Evolutionary conservation across 108 stramenopile species (phyloP), one percentile per base, ranked within the genome.

Genomic region (Nitzschia palea): DNA sequence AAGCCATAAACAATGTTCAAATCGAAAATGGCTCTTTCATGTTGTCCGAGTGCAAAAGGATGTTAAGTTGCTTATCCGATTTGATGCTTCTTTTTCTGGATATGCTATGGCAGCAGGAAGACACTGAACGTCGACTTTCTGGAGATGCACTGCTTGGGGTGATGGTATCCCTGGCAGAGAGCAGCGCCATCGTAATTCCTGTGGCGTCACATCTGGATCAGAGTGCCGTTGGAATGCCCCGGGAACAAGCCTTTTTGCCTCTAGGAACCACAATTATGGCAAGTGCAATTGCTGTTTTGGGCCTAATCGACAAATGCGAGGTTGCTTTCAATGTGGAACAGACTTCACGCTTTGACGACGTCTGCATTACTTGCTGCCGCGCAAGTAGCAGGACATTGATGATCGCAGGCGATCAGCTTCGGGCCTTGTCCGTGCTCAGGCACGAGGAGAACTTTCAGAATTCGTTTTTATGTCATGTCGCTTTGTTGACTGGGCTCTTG

Each of bases 61-160:
- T 74, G 73, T 32, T 54, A 3, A 40, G 30, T 14, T 37, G 14
- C 26, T 56, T 67, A 20, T 28, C 63, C 36, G 65, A 67, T 14
- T 23, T 67, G 6, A 20, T 74, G 1, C 65, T 67, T 9, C 61
- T 55, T 51, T 51, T 53, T 15, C 28, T 74, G 26, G 65, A 74
- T 15, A 67, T 67, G 29, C 57, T 30, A 9, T n/a, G 22, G 18
- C 35, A 59, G 33, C 8, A 59, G 12, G 6, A 15, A 25, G 32
- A 5, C 2, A 8, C 18, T 14, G 23, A 18, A 2, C 8, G 3
- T 1, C 0, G 17, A 12, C 34, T 35, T 8, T 28, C 44, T 33
- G 10, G 1, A 3, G 52, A 65, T 3, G 20, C 34, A 9, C 14
- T 65, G 27, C 14, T 65, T 3, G 34, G 22, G 10, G n/a, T 65